Evolutionary conservation across 495 filamentous ascomycete genomes (phyloP).

Genomic region (Hypomontagnella monticulosa): DNA sequence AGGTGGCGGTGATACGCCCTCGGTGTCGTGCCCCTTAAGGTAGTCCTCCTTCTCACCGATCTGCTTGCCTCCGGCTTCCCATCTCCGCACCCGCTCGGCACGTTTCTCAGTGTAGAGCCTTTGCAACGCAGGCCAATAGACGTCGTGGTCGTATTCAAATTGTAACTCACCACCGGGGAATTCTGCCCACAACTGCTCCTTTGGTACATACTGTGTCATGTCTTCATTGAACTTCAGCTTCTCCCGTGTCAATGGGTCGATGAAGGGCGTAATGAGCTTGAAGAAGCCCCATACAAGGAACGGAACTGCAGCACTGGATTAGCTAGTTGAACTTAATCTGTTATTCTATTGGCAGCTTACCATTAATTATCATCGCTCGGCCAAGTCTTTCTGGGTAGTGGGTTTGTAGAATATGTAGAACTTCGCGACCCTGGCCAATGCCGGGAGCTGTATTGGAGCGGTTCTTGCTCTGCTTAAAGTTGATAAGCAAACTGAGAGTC

Average conservation of each 20-base stretch:
- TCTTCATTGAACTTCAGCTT: conserved; percentile 97
- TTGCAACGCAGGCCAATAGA: conserved; percentile 88
- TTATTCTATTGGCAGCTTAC: conserved; percentile 56
- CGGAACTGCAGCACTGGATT: conserved; percentile 66
- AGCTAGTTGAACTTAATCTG: conserved; percentile 1
- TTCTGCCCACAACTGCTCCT: conserved; percentile 77
- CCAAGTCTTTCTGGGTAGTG: conserved; percentile 97
- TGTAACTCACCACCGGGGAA: conserved; percentile 69
- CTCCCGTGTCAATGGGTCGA: conserved; percentile 88
- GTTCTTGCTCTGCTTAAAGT: conserved; percentile 77
- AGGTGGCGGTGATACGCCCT: conserved; percentile 31
- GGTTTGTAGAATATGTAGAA: conserved; percentile 86
- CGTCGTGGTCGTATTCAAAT: conserved; percentile 87
- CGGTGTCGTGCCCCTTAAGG: conserved; percentile 63
- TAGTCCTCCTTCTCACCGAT: conserved; percentile 88
- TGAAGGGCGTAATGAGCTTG: conserved; percentile 94
- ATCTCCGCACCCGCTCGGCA: conserved; percentile 68
- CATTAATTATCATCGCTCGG: conserved; percentile 83
- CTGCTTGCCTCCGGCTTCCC: conserved; percentile 79
- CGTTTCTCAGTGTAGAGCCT: conserved; percentile 70
- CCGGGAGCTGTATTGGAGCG: conserved; percentile 79
- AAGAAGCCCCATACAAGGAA: conserved; percentile 91
- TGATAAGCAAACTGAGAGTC: conserved; percentile 83
- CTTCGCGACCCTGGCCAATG: conserved; percentile 78
- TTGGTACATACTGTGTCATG: conserved; percentile 77